These are phyloP conservation scores for Brettanomyces nanus DNA, from an alignment of 805 yeast genomes.

Conservation along the genomic window DNA sequence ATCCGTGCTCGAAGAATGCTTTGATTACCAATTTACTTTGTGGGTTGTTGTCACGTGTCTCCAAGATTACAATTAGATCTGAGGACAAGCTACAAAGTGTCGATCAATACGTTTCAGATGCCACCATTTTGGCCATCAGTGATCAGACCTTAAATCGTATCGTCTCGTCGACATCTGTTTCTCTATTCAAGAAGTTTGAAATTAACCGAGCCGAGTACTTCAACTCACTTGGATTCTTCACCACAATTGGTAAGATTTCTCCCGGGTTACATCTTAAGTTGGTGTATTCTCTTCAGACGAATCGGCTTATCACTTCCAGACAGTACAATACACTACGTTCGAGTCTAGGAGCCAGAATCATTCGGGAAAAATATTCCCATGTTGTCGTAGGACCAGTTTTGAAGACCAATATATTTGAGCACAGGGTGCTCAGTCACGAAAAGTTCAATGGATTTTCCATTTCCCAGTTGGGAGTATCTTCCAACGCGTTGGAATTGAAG, in stretches of 20 bases:
- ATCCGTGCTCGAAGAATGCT: slow-evolving; percentile 13
- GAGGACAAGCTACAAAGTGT: background rate
- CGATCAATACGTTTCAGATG: slow-evolving; percentile 8
- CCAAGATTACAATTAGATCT: slow-evolving; percentile 17
- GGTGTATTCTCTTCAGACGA: slow-evolving; percentile 27
- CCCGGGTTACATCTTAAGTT: slow-evolving; percentile 29
- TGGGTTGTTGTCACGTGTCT: slow-evolving; percentile 29
- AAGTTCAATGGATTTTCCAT: slow-evolving; percentile 5
- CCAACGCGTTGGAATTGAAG: slow-evolving; percentile 55
- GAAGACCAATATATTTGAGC: slow-evolving; percentile 54
- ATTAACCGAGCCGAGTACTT: slow-evolving; percentile 32
- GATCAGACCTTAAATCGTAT: slow-evolving; percentile 19
- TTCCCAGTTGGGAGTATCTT: slow-evolving; percentile 46
- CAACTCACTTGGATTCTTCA: slow-evolving; percentile 43
- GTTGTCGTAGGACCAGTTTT: slow-evolving; percentile 51
- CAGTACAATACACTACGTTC: slow-evolving; percentile 35
- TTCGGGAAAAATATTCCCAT: slow-evolving; percentile 39
- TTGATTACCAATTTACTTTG: slow-evolving; percentile 31
- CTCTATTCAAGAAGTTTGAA: slow-evolving; percentile 18
- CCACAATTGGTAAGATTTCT: slow-evolving; percentile 22
- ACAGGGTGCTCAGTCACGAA: slow-evolving; percentile 36
- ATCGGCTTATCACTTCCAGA: slow-evolving; percentile 10
- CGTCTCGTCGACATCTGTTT: slow-evolving; percentile 12
- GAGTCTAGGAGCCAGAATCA: slow-evolving; percentile 38
- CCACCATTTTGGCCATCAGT: slow-evolving; percentile 26